Base-by-base conservation (phyloP, 2,329 filamentous ascomycete species). In the Podosphaera fusca region DNA sequence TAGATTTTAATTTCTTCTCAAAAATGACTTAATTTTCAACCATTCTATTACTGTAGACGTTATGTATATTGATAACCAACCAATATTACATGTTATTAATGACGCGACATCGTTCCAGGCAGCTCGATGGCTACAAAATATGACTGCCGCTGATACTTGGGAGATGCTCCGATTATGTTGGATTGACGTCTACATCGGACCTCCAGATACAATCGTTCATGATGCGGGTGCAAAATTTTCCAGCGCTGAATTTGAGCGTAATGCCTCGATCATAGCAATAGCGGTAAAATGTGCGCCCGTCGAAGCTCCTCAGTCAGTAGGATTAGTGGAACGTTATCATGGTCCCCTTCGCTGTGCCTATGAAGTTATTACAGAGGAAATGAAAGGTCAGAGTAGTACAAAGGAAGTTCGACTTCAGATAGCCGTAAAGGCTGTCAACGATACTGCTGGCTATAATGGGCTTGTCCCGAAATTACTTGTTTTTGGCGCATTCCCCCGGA, bases 291-390 rank as follows among this genome's bases (percentile, higher is more conserved):
- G 14, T 34, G 38, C 50, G 21, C 55, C 54, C 1, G 50, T 58
- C 5, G 38, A 58, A 56, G 57, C 54, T 5, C 42, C 30, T 30
- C 12, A 58, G 21, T 58, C 53, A n/a, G 35, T 56, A 35, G 57
- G 54, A 46, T 34, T 45, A n/a, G 47, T 58, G 10, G 53, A 58
- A n/a, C 34, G 54, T 9, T 56, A 56, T 42, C 50, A 58, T 55
- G 51, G 4, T 36, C 30, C 30, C 2, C 31, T 58, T 47, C 56
- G 52, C 8, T n/a, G 57, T 3, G 45, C 42, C 10, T 58, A 56
- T 30, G 2, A 42, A 30, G 31, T 45, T 8, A 55, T 46, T 33
- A 42, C 29, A 30, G 53, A 55, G 31, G 35, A 55, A 55, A 33
- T 55, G 4, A 36, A 51, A 40, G 47, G 29, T 56, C 4, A 40